Conservation (phyloP, 257 asterid species). For the Coffea canephora region DNA sequence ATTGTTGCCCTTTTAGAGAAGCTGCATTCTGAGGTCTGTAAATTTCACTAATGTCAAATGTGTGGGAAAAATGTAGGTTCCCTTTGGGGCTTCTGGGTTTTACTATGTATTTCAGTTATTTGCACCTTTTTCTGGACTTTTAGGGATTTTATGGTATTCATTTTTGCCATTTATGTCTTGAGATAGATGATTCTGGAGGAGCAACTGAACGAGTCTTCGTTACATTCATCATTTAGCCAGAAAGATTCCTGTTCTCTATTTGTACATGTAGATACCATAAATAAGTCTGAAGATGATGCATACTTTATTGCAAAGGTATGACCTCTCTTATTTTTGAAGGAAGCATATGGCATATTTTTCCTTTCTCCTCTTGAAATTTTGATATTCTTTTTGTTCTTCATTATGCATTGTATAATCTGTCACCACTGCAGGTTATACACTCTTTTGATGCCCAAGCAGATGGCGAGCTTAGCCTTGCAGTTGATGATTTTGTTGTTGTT, state of each 20-base stretch:
- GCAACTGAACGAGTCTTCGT: slow-evolving; percentile 49
- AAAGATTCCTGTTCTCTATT: slow-evolving; percentile 34
- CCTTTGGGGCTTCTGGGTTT: background rate
- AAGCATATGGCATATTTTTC: background rate
- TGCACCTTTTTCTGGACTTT: background rate
- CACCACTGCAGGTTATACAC: slow-evolving; percentile 63
- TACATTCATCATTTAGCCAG: slow-evolving; percentile 35
- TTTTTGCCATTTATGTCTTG: slow-evolving; percentile 12
- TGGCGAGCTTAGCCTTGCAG: slow-evolving; percentile 72
- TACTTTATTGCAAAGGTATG: slow-evolving; percentile 70
- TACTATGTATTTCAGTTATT: background rate
- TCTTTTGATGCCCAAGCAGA: slow-evolving; percentile 88
- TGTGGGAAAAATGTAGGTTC: background rate
- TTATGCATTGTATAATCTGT: background rate
- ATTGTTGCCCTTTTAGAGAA: slow-evolving; percentile 74
- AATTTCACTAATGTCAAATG: slow-evolving; percentile 7
- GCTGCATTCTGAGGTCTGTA: slow-evolving; percentile 74
- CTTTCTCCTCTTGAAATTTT: background rate
- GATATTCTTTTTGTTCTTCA: background rate
- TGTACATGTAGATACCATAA: slow-evolving; percentile 28
- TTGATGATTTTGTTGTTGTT: slow-evolving; percentile 72
- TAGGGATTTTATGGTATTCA: slow-evolving; percentile 7
- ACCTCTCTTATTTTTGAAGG: background rate
- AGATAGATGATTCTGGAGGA: slow-evolving; percentile 71
- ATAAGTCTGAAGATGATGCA: slow-evolving; percentile 30